A percentile compares a stretch with the other conserved stretches of the same genome.
Evolutionary conservation across 1,284 basidiomycete genomes (phyloP).

Genomic region (Cryptococcus sp.): DNA sequence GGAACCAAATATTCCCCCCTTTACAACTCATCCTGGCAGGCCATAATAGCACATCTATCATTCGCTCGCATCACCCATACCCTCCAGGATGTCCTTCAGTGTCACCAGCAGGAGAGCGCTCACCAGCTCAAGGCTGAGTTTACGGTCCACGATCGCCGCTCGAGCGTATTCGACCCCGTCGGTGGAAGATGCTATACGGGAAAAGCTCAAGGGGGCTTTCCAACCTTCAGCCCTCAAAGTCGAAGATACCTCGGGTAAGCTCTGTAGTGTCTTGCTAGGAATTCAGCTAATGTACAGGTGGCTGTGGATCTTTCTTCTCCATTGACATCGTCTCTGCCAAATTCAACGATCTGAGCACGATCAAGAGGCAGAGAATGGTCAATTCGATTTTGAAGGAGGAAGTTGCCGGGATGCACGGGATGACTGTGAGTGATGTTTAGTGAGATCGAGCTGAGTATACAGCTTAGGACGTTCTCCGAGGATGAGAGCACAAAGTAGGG

Average conservation of each 20-base stretch:
- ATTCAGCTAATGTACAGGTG: slow-evolving; percentile 54
- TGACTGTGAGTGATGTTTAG: slow-evolving; percentile 64
- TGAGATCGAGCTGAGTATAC: not conserved
- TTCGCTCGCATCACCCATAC: not conserved
- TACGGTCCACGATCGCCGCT: no score
- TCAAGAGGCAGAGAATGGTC: slow-evolving; percentile 93
- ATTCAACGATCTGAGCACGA: slow-evolving; percentile 78
- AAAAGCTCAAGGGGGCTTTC: slow-evolving; percentile 69
- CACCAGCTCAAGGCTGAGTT: no score
- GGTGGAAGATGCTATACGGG: slow-evolving; percentile 54
- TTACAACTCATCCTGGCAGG: no score
- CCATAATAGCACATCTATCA: not conserved
- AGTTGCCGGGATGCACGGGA: slow-evolving; percentile 85
- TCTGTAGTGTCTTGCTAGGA: not conserved
- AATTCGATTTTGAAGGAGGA: slow-evolving; percentile 83
- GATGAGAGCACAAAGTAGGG: not conserved
- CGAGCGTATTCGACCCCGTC: no score
- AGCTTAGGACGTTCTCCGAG: not conserved
- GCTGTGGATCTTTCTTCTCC: slow-evolving; percentile 93
- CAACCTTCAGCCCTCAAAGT: slow-evolving; percentile 69
- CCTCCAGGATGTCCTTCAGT: not conserved
- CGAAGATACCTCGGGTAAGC: slow-evolving; percentile 79
- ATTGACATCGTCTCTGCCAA: slow-evolving; percentile 77
- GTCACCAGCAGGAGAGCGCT: no score
- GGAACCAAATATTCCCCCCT: not conserved